Evolutionary conservation across 768 basidiomycete genomes (phyloP).

Genomic region (Hydnomerulius pinastri): DNA sequence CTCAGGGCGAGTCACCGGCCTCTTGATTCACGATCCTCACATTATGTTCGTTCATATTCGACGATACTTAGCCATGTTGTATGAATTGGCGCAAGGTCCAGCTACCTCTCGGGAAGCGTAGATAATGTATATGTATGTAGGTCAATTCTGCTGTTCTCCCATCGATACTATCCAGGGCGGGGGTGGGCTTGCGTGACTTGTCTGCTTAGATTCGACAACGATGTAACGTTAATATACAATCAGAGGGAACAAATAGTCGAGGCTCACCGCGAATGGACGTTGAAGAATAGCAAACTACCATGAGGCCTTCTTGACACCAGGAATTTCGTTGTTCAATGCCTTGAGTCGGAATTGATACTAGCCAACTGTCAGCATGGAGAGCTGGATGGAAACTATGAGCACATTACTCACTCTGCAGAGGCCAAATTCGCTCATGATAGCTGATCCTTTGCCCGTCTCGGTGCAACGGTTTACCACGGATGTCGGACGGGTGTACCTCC

Average conservation of each 20-base stretch:
- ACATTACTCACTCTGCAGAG: constrained; percentile 65
- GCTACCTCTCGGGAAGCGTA: background rate
- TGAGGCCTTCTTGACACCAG: constrained; percentile 89
- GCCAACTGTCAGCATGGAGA: background rate
- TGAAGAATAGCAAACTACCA: constrained; percentile 55
- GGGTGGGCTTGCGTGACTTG: background rate
- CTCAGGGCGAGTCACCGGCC: constrained; percentile 32
- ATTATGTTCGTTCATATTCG: constrained; percentile 3
- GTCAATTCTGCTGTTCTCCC: background rate
- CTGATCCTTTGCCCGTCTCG: constrained; percentile 84
- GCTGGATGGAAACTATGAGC: background rate
- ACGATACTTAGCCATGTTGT: background rate
- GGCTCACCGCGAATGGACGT: background rate
- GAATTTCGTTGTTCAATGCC: constrained; percentile 77
- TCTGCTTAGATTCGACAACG: background rate
- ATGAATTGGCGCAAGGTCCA: background rate
- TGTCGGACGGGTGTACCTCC: constrained; percentile 78
- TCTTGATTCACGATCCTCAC: constrained; percentile 10
- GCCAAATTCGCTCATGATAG: constrained; percentile 87
- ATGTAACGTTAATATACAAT: background rate
- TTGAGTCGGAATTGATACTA: constrained; percentile 92
- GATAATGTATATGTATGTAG: constrained; percentile 1
- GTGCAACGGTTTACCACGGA: constrained; percentile 88
- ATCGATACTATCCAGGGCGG: background rate
- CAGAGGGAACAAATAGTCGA: background rate